Conservation (phyloP, 2,329 filamentous ascomycete species). For the Fusarium haematococcum region DNA sequence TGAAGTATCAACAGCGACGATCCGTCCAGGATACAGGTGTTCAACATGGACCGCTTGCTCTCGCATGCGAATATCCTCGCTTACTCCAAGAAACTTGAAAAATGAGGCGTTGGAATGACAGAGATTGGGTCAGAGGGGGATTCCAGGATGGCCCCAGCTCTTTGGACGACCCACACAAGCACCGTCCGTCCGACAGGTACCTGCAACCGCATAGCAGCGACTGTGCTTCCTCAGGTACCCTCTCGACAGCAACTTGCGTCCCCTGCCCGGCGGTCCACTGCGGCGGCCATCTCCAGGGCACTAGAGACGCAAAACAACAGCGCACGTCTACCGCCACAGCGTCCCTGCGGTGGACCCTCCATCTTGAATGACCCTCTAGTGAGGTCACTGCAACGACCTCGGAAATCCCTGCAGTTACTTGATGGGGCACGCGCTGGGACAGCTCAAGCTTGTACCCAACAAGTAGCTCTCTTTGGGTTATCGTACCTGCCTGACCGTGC, state of each 20-base stretch:
- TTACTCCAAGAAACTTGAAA: not conserved
- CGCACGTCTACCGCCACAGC: conserved; percentile 26
- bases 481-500: conserved; percentile 22
- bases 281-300: not conserved
- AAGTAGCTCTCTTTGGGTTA: conserved; percentile 14
- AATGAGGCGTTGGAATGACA: conserved; percentile 14
- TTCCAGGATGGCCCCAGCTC: conserved; percentile 14
- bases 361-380: conserved; percentile 32
- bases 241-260: not conserved
- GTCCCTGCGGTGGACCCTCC: conserved; percentile 35
- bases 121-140: conserved; percentile 6
- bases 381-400: conserved; percentile 24
- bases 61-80: conserved; percentile 4
- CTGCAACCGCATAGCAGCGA: not conserved
- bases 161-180: not conserved
- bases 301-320: conserved; percentile 30
- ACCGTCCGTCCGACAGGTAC: conserved; percentile 1
- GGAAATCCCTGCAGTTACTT: conserved; percentile 8
- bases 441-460: not conserved
- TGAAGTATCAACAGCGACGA: not conserved
- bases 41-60: not conserved
- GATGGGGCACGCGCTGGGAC: not conserved
- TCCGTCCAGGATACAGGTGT: not conserved
- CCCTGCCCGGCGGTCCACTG: not conserved
- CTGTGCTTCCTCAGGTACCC: not conserved